Evolutionary conservation across 768 basidiomycete genomes (phyloP).

Genomic region (Astraeus odoratus): DNA sequence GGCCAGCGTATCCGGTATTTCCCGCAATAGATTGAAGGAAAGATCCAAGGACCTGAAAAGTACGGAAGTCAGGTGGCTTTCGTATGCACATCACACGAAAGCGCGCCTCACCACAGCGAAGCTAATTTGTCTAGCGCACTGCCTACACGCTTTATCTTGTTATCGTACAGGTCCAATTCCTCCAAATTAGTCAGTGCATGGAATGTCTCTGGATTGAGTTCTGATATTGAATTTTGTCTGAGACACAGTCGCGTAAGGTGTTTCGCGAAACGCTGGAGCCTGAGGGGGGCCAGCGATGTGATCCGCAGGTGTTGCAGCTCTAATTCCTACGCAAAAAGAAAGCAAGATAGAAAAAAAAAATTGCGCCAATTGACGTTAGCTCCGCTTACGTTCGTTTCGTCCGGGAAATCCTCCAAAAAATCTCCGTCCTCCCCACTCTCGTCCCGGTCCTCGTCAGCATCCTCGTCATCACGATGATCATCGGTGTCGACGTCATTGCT

Average conservation of each 20-base stretch:
- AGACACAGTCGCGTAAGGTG: conserved; percentile 73
- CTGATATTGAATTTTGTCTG: conserved; percentile 76
- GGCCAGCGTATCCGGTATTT: conserved; percentile 56
- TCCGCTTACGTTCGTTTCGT: conserved; percentile 68
- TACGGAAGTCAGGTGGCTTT: not conserved
- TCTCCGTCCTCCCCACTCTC: conserved; percentile 47
- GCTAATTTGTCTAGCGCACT: conserved; percentile 53
- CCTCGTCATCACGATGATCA: conserved; percentile 25
- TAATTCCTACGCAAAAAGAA: conserved; percentile 71
- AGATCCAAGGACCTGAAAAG: conserved; percentile 73
- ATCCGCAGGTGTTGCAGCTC: conserved; percentile 81
- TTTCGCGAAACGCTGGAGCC: conserved; percentile 63
- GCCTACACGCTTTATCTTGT: conserved; percentile 74
- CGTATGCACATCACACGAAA: conserved; percentile 3
- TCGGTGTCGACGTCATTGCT: conserved; percentile 9
- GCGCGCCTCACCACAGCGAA: conserved; percentile 57
- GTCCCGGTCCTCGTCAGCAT: conserved; percentile 36
- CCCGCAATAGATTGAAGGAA: conserved; percentile 86
- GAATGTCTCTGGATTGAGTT: conserved; percentile 69
- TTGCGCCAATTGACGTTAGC: not conserved
- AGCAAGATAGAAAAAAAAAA: not conserved
- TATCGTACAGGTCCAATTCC: conserved; percentile 95
- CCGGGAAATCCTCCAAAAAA: conserved; percentile 71
- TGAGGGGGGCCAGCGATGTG: conserved; percentile 57
- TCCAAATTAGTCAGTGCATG: conserved; percentile 59